A percentile compares a stretch with the other conserved stretches of the same genome.
Evolutionary conservation across 2,329 filamentous ascomycete species (phyloP).

Genomic region (Alternaria incomplexa): DNA sequence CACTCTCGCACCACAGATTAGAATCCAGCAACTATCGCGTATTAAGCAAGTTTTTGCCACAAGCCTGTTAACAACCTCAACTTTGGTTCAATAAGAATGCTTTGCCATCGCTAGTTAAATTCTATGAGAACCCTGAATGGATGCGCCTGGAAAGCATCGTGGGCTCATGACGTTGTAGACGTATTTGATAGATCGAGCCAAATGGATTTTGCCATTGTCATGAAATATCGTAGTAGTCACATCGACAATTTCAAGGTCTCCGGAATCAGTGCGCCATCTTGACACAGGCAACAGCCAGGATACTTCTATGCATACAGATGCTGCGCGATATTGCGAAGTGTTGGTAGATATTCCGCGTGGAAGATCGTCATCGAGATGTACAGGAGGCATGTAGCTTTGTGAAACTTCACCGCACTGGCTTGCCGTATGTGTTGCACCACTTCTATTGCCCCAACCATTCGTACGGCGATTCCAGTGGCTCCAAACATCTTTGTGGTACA

Average conservation of each 20-base stretch:
- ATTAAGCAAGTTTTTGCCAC: too few species aligned
- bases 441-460: background rate
- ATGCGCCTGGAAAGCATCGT: background rate
- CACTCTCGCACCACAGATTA: too few species aligned
- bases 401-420: background rate
- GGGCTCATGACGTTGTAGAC: background rate
- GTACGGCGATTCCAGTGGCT: background rate
- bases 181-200: background rate
- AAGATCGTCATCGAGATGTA: background rate
- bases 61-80: too few species aligned
- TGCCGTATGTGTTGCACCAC: background rate
- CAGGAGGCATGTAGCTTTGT: background rate
- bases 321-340: background rate
- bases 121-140: too few species aligned
- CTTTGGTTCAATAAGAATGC: background rate
- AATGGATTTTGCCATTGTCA: background rate
- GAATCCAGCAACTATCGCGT: too few species aligned
- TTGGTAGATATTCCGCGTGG: background rate
- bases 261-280: background rate
- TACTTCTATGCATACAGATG: background rate
- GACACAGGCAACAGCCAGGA: background rate
- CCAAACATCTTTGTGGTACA: accelerated
- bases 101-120: background rate
- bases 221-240: background rate
- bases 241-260: background rate